phyloP scores from a whole-genome alignment of 2,329 filamentous ascomycete genomes.

The Rugonectria rugulosa region DNA sequence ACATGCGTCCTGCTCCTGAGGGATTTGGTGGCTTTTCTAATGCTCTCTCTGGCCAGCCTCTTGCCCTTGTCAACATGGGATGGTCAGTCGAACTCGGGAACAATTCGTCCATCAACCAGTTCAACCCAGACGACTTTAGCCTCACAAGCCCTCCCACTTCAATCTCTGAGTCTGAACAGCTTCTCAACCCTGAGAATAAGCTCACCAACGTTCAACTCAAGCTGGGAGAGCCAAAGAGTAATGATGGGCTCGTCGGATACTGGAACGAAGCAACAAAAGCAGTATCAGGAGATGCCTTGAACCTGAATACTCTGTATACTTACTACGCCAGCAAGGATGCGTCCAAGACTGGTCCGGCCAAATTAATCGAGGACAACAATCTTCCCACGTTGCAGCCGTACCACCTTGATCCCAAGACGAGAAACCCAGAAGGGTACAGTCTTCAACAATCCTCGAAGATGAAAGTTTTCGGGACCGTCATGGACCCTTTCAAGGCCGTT shows the following conservation, averaged over 20 bases:
- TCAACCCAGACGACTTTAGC: too few species aligned
- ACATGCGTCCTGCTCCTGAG: neutral
- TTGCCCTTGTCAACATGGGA: slow-evolving; percentile 3
- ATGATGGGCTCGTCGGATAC: slow-evolving; percentile 2
- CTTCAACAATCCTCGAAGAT: neutral
- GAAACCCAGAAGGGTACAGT: neutral
- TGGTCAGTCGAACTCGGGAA: neutral
- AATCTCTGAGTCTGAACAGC: too few species aligned
- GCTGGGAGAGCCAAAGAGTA: neutral
- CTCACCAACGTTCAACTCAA: neutral
- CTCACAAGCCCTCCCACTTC: too few species aligned
- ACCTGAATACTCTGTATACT: neutral
- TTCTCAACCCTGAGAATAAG: too few species aligned
- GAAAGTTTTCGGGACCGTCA: neutral
- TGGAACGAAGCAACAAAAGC: neutral
- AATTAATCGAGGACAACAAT: neutral
- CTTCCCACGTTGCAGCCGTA: neutral
- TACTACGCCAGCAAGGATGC: neutral
- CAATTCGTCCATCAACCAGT: neutral
- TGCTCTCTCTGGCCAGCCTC: neutral
- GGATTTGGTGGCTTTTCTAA: neutral
- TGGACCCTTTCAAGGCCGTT: slow-evolving; percentile 2
- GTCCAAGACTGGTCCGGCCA: neutral
- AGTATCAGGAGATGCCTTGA: too few species aligned
- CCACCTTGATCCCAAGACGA: neutral